A percentile compares a stretch with the other conserved stretches of the same genome.
These are phyloP conservation scores for Lichtheimia corymbifera DNA, from an alignment of 371 early-diverging fungal genomes.

Conservation along the genomic window DNA sequence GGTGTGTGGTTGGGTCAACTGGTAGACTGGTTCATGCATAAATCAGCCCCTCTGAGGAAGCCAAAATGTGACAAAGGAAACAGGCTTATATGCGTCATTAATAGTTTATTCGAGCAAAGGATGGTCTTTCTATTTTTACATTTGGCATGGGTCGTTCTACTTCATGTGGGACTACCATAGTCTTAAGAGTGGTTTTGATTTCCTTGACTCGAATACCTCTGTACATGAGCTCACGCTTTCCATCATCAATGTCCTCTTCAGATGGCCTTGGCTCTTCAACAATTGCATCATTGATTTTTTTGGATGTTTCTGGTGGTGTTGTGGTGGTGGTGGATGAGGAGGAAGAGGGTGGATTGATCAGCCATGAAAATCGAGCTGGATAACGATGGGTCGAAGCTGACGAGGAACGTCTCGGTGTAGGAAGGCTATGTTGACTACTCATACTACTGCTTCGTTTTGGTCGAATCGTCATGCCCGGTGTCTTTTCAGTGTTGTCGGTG, in stretches of 20 bases:
- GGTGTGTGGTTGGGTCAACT: too few relatives aligned
- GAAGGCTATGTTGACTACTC: constrained; percentile 10
- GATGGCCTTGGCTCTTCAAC: constrained; percentile 4
- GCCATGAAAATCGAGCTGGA: constrained; percentile 20
- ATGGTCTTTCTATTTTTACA: constrained; percentile 44
- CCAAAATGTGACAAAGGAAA: too few relatives aligned
- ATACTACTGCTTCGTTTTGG: constrained; percentile 16
- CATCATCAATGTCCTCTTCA: constrained; percentile 30
- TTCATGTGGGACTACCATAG: constrained; percentile 47
- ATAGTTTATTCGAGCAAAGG: constrained; percentile 48
- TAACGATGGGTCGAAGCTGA: constrained; percentile 11
- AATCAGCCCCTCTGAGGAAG: too few relatives aligned
- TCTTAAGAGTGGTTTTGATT: constrained; percentile 50
- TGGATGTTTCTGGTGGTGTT: not conserved
- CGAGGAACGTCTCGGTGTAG: constrained; percentile 11
- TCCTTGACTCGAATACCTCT: constrained; percentile 55
- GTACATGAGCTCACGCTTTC: constrained; percentile 41
- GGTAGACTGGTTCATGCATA: too few relatives aligned
- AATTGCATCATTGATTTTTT: too few relatives aligned
- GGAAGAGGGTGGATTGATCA: constrained; percentile 2
- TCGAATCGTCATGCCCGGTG: constrained; percentile 3
- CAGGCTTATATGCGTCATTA: too few relatives aligned
- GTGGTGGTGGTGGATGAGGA: not conserved
- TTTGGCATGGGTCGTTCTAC: constrained; percentile 42
- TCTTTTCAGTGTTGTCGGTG: not conserved